Evolutionary conservation across 192 early-diverging fungal species (phyloP).

Genomic region (Coemansia asiatica): DNA sequence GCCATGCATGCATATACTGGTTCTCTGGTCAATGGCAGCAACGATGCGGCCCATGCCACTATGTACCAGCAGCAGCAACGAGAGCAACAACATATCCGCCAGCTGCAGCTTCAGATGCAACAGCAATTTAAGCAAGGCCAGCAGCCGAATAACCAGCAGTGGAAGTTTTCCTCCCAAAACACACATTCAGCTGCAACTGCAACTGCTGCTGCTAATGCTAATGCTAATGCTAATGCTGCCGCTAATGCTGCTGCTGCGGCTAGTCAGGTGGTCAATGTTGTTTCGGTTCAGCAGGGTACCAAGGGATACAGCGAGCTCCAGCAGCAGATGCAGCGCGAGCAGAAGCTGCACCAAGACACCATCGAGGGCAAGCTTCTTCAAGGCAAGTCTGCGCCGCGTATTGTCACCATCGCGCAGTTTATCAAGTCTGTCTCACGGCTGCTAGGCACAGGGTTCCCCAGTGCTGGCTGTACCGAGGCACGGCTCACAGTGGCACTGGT

Average conservation of each 20-base stretch:
- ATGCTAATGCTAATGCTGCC: neutral
- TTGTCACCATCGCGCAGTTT: slow-evolving; percentile 54
- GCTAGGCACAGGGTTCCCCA: slow-evolving; percentile 43
- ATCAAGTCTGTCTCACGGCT: slow-evolving; percentile 41
- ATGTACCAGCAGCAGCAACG: slow-evolving; percentile 15
- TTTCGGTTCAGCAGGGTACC: slow-evolving; percentile 38
- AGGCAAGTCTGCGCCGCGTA: slow-evolving; percentile 27
- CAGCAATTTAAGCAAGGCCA: slow-evolving; percentile 2
- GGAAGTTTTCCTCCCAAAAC: neutral
- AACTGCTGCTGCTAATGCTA: too few relatives aligned
- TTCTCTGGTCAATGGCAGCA: slow-evolving; percentile 1
- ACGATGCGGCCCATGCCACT: slow-evolving; percentile 1
- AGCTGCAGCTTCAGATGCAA: slow-evolving; percentile 20
- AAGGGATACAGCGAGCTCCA: slow-evolving; percentile 39
- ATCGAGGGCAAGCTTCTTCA: slow-evolving; percentile 28
- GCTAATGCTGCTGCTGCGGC: neutral
- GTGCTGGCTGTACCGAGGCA: slow-evolving; percentile 40
- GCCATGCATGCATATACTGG: neutral
- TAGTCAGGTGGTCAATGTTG: slow-evolving; percentile 43
- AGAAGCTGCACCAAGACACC: slow-evolving; percentile 38
- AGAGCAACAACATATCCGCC: slow-evolving; percentile 18
- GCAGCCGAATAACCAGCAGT: neutral
- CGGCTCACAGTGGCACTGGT: slow-evolving; percentile 37
- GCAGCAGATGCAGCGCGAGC: slow-evolving; percentile 49
- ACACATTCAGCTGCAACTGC: slow-evolving; percentile 6